phyloP scores from a whole-genome alignment of 345 rosid species.

The Draba incana region DNA sequence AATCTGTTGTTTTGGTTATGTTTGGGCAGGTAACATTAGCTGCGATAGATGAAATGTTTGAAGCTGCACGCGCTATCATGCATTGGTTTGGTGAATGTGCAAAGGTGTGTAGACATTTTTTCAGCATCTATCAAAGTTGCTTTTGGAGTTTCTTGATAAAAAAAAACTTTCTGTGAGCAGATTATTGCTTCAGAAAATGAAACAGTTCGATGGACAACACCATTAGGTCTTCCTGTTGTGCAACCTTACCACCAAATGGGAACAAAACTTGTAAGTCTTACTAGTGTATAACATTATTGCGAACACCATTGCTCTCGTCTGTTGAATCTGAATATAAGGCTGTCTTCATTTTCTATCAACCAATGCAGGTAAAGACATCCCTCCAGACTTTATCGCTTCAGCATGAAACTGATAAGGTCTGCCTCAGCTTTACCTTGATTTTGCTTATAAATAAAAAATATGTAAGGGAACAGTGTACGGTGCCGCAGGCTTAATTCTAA shows the following conservation, averaged over 20 bases:
- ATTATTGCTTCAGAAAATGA: slow-evolving; percentile 87
- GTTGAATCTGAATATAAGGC: slow-evolving; percentile 2
- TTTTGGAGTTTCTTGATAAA: slow-evolving; percentile 8
- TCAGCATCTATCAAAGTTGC: slow-evolving; percentile 5
- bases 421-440: slow-evolving; percentile 29
- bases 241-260: slow-evolving; percentile 88
- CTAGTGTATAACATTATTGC: not conserved
- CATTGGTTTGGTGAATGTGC: slow-evolving; percentile 98
- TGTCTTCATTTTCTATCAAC: slow-evolving; percentile 27
- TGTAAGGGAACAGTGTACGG: slow-evolving; percentile 1
- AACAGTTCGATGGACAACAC: slow-evolving; percentile 94
- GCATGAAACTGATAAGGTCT: slow-evolving; percentile 85
- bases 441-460: slow-evolving; percentile 17
- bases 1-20: slow-evolving; percentile 31
- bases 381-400: slow-evolving; percentile 86
- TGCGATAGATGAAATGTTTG: slow-evolving; percentile 94
- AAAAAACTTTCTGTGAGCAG: slow-evolving; percentile 40
- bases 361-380: slow-evolving; percentile 85
- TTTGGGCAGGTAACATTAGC: slow-evolving; percentile 71
- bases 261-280: slow-evolving; percentile 67
- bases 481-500: slow-evolving; percentile 15
- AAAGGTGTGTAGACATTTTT: slow-evolving; percentile 53
- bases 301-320: not conserved
- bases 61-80: slow-evolving; percentile 95
- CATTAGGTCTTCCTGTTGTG: slow-evolving; percentile 97